These are phyloP conservation scores for Yarrowia sp. DNA, from an alignment of 805 yeast genomes.

Conservation along the genomic window DNA sequence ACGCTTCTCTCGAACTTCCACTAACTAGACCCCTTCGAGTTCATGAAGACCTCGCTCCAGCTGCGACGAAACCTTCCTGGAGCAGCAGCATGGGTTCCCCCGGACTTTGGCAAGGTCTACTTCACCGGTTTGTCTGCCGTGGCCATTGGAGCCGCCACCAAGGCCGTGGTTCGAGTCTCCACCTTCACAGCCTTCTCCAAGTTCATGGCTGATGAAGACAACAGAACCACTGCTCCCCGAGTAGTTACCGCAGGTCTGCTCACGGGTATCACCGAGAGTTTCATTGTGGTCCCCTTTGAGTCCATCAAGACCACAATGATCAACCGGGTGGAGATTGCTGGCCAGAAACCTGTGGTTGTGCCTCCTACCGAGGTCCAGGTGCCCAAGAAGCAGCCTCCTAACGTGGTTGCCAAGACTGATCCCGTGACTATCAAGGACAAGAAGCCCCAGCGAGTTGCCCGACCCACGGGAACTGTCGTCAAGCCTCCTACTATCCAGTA, in stretches of 20 bases:
- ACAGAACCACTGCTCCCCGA: constrained; percentile 77
- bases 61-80: constrained; percentile 46
- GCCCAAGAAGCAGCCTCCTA: background rate
- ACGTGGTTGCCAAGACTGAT: background rate
- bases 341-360: constrained; percentile 32
- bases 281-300: constrained; percentile 85
- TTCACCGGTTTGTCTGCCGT: constrained; percentile 76
- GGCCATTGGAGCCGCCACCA: constrained; percentile 74
- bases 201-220: constrained; percentile 64
- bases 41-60: constrained; percentile 51
- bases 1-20: constrained; percentile 38
- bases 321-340: constrained; percentile 40
- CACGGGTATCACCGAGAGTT: constrained; percentile 82
- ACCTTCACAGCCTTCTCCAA: constrained; percentile 77
- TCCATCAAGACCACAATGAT: constrained; percentile 51
- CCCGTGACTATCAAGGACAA: constrained; percentile 28
- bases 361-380: constrained; percentile 33
- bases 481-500: constrained; percentile 48
- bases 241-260: constrained; percentile 82
- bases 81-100: constrained; percentile 43
- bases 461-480: constrained; percentile 40
- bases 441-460: constrained; percentile 25
- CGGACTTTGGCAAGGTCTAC: constrained; percentile 43
- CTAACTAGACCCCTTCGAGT: constrained; percentile 54
- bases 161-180: constrained; percentile 74